Conservation (phyloP, 768 basidiomycete species). For the Pisolithus orientalis region DNA sequence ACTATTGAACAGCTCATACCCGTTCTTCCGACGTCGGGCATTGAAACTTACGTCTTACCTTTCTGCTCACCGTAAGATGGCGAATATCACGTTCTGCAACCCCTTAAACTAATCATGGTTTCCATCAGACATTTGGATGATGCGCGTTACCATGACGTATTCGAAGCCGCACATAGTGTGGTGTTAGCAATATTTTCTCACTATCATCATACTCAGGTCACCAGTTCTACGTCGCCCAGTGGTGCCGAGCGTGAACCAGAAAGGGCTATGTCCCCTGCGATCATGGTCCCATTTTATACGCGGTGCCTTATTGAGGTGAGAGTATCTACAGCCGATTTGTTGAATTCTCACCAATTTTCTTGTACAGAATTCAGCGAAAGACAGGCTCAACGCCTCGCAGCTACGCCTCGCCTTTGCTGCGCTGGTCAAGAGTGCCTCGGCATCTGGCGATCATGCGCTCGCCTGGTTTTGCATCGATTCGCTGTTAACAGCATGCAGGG, state of each 20-base stretch:
- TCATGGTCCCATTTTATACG: constrained; percentile 70
- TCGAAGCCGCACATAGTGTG: constrained; percentile 83
- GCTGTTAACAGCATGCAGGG: constrained; percentile 43
- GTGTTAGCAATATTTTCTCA: constrained; percentile 68
- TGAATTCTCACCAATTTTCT: neutral
- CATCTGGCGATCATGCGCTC: constrained; percentile 39
- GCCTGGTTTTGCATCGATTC: constrained; percentile 64
- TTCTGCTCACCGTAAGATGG: constrained; percentile 59
- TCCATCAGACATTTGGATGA: constrained; percentile 52
- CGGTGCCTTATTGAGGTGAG: constrained; percentile 62
- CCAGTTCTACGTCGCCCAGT: neutral
- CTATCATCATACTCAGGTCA: constrained; percentile 36
- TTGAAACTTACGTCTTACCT: constrained; percentile 52
- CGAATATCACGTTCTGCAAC: neutral
- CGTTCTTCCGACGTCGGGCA: constrained; percentile 43
- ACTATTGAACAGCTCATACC: constrained; percentile 76
- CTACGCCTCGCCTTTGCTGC: constrained; percentile 71
- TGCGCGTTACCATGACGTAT: constrained; percentile 61
- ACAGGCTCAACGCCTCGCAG: constrained; percentile 55
- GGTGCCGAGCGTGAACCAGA: constrained; percentile 6
- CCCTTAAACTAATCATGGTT: neutral
- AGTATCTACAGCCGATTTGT: neutral
- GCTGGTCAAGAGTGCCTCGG: constrained; percentile 53
- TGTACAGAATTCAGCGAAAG: constrained; percentile 56
- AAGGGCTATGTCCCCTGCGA: constrained; percentile 39